Evolutionary conservation across 768 basidiomycete genomes (phyloP), one percentile per base, ranked within the genome.

Genomic region (Pulveroboletus sp.): DNA sequence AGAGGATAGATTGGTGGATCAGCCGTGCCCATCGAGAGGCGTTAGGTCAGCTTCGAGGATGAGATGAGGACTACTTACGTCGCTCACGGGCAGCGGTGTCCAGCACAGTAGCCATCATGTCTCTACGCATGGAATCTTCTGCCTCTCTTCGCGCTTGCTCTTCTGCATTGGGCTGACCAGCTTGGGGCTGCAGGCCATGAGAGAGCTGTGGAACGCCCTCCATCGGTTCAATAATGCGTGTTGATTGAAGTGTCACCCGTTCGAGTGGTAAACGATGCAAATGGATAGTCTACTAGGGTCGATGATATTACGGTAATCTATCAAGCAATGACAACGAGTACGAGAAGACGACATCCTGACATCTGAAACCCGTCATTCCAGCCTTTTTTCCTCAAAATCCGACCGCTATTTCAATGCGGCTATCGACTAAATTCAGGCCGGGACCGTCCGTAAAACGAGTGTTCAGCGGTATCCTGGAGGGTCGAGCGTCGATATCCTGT

Each of bases 1-100:
- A 31, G 32, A 28, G 24, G 8, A 11, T 27, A 28, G 18, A 31
- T 38, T 32, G 2, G 21, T 4, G 21, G 21, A 21, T 21, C 21
- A 21, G 21, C 21, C 21, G 17, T 35, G 44, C 32, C 15, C 40
- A 30, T 46, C 35, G 32, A 40, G 47, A 30, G 9, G 8, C 15
- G 24, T 56, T 21, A 49, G 46, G 43, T 37, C 33, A 8, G 36
- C 28, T 28, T 26, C 10, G 21, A 27, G 36, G 17, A 28, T 10
- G 33, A 28, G 33, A 17, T 8, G 27, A n/a, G 18, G 39, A 24
- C 17, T 27, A 66, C 73, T 54, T 67, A 93, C 91, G 70, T 66
- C 91, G 77, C 73, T 93, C 92, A 51, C 90, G 78, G 36, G 92
- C 91, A 47, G 79, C 82, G 6, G 76, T 69, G 54, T 90, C 88